Evolutionary conservation across 305 asterid genomes (phyloP), one percentile per base, ranked within the genome.

Genomic region (Vinca major): DNA sequence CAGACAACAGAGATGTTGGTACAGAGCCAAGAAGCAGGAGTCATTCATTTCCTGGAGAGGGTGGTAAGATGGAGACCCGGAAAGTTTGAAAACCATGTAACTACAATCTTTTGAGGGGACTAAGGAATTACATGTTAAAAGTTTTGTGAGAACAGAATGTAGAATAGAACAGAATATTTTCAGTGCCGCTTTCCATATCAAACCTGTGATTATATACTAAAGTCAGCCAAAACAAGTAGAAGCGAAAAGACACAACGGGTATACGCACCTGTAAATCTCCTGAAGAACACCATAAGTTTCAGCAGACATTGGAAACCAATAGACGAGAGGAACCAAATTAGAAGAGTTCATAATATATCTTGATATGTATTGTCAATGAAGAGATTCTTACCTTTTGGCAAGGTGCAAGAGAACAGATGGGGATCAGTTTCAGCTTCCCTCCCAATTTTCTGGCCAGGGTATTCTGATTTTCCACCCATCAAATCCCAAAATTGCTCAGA

Each of bases 401-500:
- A 81, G 65, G 83, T 81, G 85, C 96, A 86, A 21, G 95, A 88
- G 77, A 91, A 89, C 45, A 94, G 80, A 83, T 87, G 99, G 80
- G 99, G 95, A 74, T 94, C 99, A 4, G 86, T 82, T 88, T 94
- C 99, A 58, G 87, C 80, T 73, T 77, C 95, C 79, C 83, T 83
- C 66, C 82, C 74, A 65, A 94, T 82, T 86, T 88, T 91, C 80
- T 88, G 87, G 85, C 90, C 84, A 20, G 84, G 74, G 77, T 94
- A 88, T 83, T 94, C 99, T 6, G 88, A 69, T 81, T 91, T 94
- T 41, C 94, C 96, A 64, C 95, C 86, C 77, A 94, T 79, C 73
- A 94, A 79, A 14, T 90, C 97, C 99, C 99, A 94, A 69, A 94
- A 91, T 75, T 88, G 96, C 72, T 91, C 97, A 40, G 90, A 80